A percentile compares a stretch with the other conserved stretches of the same genome.
These are phyloP conservation scores for Xerocomellus intermedius DNA, from an alignment of 768 basidiomycete species.

Conservation along the genomic window DNA sequence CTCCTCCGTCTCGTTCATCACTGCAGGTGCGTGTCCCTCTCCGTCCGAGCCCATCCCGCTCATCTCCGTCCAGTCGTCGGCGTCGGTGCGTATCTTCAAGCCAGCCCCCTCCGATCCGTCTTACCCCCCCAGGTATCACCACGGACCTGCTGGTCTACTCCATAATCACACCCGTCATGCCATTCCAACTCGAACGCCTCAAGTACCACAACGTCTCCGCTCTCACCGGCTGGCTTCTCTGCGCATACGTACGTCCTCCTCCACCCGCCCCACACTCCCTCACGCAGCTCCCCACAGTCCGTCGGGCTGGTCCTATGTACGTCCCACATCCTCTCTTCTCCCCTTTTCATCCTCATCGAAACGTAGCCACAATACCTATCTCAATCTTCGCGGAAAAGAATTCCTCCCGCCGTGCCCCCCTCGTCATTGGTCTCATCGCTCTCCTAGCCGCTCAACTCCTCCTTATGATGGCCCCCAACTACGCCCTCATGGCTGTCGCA, in stretches of 20 bases:
- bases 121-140: conserved; percentile 31
- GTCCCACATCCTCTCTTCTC: conserved; percentile 13
- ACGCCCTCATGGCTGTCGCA: conserved; percentile 55
- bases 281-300: conserved; percentile 38
- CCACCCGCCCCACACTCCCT: not conserved
- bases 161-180: conserved; percentile 60
- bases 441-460: conserved; percentile 56
- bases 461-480: conserved; percentile 61
- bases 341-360: not conserved
- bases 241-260: conserved; percentile 47
- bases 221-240: conserved; percentile 59
- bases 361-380: conserved; percentile 53
- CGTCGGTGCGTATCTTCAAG: conserved; percentile 37
- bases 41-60: not conserved
- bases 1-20: conserved; percentile 56
- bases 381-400: conserved; percentile 55
- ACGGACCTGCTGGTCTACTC: conserved; percentile 62
- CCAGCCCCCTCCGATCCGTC: not conserved
- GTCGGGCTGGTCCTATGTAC: conserved; percentile 54
- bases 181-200: conserved; percentile 57
- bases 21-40: conserved; percentile 36
- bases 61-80: conserved; percentile 40
- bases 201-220: conserved; percentile 46
- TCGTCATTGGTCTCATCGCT: conserved; percentile 48
- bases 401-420: conserved; percentile 44